phyloP scores from a whole-genome alignment of 2,329 filamentous ascomycete species.

The Harringtonia aguacate region DNA sequence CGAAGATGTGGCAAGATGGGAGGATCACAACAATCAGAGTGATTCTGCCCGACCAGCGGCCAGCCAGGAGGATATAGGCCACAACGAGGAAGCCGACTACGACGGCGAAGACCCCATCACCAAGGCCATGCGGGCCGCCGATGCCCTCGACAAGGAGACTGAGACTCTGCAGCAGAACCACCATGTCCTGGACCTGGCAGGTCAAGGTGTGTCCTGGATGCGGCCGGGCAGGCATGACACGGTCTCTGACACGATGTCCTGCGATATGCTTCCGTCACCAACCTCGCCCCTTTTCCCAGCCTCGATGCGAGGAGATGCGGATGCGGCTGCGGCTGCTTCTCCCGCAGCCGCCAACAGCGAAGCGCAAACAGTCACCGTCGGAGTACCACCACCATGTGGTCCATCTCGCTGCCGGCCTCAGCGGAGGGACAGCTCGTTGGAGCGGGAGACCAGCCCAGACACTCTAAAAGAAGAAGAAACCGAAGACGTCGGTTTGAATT shows the following conservation, averaged over 20 bases:
- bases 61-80: not conserved
- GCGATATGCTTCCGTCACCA: not conserved
- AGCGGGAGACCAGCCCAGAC: slow-evolving; percentile 1
- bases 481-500: slow-evolving; percentile 3
- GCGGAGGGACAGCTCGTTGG: slow-evolving; percentile 5
- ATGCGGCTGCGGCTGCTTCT: no score
- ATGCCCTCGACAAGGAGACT: slow-evolving; percentile 44
- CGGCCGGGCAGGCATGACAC: not conserved
- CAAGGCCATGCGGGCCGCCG: slow-evolving; percentile 47
- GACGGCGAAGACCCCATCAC: slow-evolving; percentile 36
- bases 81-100: slow-evolving; percentile 4
- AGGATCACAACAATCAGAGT: not conserved
- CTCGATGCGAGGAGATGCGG: not conserved
- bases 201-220: slow-evolving; percentile 3
- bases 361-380: not conserved
- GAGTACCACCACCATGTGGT: slow-evolving; percentile 1
- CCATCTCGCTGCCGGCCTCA: not conserved
- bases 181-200: slow-evolving; percentile 36
- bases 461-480: no score
- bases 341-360: not conserved
- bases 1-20: slow-evolving; percentile 32
- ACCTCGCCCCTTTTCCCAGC: not conserved
- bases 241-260: not conserved
- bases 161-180: slow-evolving; percentile 38
- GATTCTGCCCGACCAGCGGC: not conserved